Conservation (phyloP, 352 stramenopile species). For the Pythium brachiatum region DNA sequence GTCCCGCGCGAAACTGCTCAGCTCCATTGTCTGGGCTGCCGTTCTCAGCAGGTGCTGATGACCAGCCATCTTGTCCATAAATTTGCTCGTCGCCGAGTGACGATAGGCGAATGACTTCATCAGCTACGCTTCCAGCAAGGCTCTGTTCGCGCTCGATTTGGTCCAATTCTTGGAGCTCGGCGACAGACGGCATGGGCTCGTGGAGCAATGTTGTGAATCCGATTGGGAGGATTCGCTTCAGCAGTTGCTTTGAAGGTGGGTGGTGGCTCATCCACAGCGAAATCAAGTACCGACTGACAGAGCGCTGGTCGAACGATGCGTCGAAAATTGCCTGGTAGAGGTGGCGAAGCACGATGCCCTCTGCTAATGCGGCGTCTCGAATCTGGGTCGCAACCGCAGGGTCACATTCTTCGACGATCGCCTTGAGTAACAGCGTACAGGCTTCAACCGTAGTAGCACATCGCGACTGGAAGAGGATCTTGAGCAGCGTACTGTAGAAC, state of each 20-base stretch:
- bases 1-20: not conserved
- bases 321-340: constrained; percentile 94
- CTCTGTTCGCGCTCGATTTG: constrained; percentile 68
- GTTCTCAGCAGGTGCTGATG: not conserved
- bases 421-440: constrained; percentile 91
- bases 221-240: constrained; percentile 87
- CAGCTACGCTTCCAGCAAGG: constrained; percentile 20
- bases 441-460: constrained; percentile 85
- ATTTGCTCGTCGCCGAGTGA: constrained; percentile 23
- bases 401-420: constrained; percentile 87
- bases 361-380: constrained; percentile 89
- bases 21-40: not conserved
- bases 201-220: constrained; percentile 89
- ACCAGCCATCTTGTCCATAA: constrained; percentile 22
- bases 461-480: constrained; percentile 87
- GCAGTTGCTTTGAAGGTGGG: constrained; percentile 82
- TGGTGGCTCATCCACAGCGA: constrained; percentile 94
- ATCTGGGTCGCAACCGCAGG: constrained; percentile 80
- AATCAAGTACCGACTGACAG: constrained; percentile 93
- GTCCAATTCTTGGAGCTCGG: constrained; percentile 87
- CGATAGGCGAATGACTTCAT: constrained; percentile 32
- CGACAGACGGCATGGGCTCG: constrained; percentile 72
- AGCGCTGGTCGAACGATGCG: constrained; percentile 89
- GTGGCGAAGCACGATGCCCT: constrained; percentile 91
- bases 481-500: constrained; percentile 80